A percentile compares a stretch with the other conserved stretches of the same genome.
phyloP scores from a whole-genome alignment of 495 filamentous ascomycete species.

The Trypethelium eluteriae region DNA sequence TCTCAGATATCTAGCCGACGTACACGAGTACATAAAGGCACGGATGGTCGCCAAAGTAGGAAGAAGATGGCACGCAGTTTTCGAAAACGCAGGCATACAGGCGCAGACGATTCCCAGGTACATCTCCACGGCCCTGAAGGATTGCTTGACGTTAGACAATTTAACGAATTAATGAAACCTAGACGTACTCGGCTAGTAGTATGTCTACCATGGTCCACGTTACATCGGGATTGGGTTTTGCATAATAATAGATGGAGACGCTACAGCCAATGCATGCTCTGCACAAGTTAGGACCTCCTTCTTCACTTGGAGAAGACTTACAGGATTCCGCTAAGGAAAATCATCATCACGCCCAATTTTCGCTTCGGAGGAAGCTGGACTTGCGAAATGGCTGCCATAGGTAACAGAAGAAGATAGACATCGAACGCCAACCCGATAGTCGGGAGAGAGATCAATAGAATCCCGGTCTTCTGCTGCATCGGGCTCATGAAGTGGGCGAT shows the following conservation, averaged over 20 bases:
- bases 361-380: conserved; percentile 16
- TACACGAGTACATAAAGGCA: not conserved
- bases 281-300: not conserved
- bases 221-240: not conserved
- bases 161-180: not conserved
- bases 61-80: not conserved
- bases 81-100: conserved; percentile 18
- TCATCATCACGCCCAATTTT: conserved; percentile 16
- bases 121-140: conserved; percentile 14
- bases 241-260: not conserved
- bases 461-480: not conserved
- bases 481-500: not conserved
- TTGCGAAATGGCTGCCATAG: conserved; percentile 13
- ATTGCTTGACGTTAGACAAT: not conserved
- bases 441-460: not conserved
- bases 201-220: not conserved
- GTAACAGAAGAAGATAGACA: not conserved
- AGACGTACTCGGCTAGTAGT: not conserved
- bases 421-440: not conserved
- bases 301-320: not conserved
- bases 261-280: not conserved
- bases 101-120: conserved; percentile 17
- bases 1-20: too few relatives aligned
- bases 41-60: not conserved
- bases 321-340: conserved; percentile 21